phyloP scores from a whole-genome alignment of 176 grass and related monocot genomes.

The Lolium rigidum region DNA sequence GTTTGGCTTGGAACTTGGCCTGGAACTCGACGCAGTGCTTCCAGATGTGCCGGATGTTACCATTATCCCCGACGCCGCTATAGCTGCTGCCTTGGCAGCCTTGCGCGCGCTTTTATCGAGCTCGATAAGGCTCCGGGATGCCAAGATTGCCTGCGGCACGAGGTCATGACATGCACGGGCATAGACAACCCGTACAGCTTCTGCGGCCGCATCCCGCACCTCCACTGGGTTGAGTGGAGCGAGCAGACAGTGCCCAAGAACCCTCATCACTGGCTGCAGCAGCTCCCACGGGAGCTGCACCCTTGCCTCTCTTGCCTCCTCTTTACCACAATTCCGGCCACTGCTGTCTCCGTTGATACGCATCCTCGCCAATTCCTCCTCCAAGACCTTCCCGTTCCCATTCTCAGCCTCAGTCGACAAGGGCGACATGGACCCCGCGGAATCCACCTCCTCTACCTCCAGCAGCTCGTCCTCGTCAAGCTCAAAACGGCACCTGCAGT shows the following conservation, averaged over 20 bases:
- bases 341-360: conserved; percentile 39
- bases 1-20: conserved; percentile 78
- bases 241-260: conserved; percentile 91
- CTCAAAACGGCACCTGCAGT: conserved; percentile 85
- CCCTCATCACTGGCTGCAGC: conserved; percentile 88
- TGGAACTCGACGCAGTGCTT: conserved; percentile 51
- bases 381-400: conserved; percentile 52
- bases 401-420: conserved; percentile 62
- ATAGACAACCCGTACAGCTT: conserved; percentile 79
- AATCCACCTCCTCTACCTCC: conserved; percentile 37
- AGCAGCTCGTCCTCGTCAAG: conserved; percentile 69
- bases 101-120: conserved; percentile 82
- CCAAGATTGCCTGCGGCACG: conserved; percentile 85
- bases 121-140: conserved; percentile 88
- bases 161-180: conserved; percentile 89
- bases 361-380: conserved; percentile 47
- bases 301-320: conserved; percentile 58
- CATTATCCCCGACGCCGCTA: conserved; percentile 11
- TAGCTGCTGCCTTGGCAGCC: conserved; percentile 42
- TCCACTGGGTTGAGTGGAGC: conserved; percentile 75
- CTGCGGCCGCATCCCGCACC: conserved; percentile 74
- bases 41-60: conserved; percentile 41
- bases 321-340: conserved; percentile 44
- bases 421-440: conserved; percentile 42
- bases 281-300: conserved; percentile 94